A percentile compares a stretch with the other conserved stretches of the same genome.
phyloP scores from a whole-genome alignment of 352 stramenopile genomes.

The Pythium utonaiense region DNA sequence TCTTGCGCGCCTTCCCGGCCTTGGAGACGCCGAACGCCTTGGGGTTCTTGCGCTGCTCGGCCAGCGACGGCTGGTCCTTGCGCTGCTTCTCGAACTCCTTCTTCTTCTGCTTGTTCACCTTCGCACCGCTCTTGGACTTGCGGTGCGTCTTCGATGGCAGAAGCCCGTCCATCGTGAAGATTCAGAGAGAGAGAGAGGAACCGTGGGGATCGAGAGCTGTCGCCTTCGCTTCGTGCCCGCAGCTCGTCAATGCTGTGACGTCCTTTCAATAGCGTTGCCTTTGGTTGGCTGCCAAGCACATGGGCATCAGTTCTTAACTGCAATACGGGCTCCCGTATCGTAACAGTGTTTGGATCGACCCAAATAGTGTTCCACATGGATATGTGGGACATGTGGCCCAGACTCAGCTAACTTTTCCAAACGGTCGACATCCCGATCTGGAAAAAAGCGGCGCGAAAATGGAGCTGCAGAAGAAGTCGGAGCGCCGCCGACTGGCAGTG shows the following conservation, averaged over 20 bases:
- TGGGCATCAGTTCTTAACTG: slow-evolving; percentile 11
- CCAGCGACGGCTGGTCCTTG: slow-evolving; percentile 70
- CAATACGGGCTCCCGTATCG: background rate
- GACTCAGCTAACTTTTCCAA: background rate
- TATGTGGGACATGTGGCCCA: background rate
- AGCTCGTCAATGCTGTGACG: slow-evolving; percentile 17
- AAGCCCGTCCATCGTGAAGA: slow-evolving; percentile 31
- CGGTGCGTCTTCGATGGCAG: slow-evolving; percentile 63
- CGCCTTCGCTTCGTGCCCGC: slow-evolving; percentile 2
- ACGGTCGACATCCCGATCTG: background rate
- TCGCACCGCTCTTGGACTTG: slow-evolving; percentile 85
- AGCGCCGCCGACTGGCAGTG: slow-evolving; percentile 34
- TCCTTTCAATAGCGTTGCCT: slow-evolving; percentile 17
- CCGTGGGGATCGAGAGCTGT: slow-evolving; percentile 2
- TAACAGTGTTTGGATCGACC: background rate
- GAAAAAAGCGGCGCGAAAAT: slow-evolving; percentile 1
- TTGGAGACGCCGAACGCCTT: slow-evolving; percentile 98
- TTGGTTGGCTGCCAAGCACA: slow-evolving; percentile 26
- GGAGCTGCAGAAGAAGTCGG: background rate
- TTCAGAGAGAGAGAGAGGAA: too few relatives aligned
- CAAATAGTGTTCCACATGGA: background rate
- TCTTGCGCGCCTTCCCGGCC: slow-evolving; percentile 92
- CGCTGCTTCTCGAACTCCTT: slow-evolving; percentile 87
- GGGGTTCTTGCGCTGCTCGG: slow-evolving; percentile 94
- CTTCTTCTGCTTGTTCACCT: slow-evolving; percentile 95